Conservation (phyloP, 73 alveolate species). For the Tetrahymena malaccensis region DNA sequence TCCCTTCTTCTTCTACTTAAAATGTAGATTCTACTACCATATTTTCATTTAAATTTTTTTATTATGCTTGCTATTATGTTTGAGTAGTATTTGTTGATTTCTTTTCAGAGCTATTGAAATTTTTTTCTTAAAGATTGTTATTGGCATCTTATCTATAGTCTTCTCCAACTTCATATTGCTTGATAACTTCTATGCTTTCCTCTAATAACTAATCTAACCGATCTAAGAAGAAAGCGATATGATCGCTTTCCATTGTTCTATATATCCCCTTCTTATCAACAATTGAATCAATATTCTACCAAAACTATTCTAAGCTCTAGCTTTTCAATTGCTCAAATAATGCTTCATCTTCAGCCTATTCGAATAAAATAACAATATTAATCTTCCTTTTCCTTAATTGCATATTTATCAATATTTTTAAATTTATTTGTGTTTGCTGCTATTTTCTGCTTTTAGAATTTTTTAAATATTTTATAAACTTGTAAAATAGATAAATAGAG, state of each 20-base stretch:
- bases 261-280: background rate
- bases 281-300: background rate
- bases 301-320: background rate
- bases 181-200: background rate
- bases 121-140: background rate
- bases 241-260: background rate
- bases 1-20: background rate
- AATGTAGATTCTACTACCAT: background rate
- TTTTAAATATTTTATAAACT: background rate
- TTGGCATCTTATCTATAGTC: background rate
- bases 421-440: background rate
- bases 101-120: background rate
- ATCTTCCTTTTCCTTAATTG: background rate
- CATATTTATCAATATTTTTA: background rate
- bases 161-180: background rate
- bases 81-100: background rate
- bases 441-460: background rate
- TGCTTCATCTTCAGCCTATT: background rate
- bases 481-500: background rate
- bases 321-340: background rate
- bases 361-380: background rate
- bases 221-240: background rate
- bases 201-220: background rate
- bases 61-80: background rate
- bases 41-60: background rate